These are phyloP conservation scores for Durotheca rogersii DNA, from an alignment of 495 filamentous ascomycete species.

Conservation along the genomic window DNA sequence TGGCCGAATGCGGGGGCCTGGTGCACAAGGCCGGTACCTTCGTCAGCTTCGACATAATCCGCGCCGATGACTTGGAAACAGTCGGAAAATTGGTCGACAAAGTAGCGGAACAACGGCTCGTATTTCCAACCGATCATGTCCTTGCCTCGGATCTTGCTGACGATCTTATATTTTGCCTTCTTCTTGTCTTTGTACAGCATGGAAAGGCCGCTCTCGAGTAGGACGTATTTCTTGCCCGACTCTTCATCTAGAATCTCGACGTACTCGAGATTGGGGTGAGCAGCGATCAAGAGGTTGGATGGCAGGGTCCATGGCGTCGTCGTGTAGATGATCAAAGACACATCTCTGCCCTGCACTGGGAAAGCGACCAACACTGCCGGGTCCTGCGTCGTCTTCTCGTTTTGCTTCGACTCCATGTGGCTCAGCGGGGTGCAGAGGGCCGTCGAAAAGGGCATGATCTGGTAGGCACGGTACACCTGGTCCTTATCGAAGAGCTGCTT, in stretches of 20 bases:
- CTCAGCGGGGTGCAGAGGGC: constrained; percentile 79
- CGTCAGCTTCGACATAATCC: constrained; percentile 86
- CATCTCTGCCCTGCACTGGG: constrained; percentile 23
- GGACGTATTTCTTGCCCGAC: constrained; percentile 80
- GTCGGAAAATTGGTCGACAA: constrained; percentile 91
- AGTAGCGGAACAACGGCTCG: constrained; percentile 88
- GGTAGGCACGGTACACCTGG: constrained; percentile 76
- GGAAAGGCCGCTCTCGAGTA: constrained; percentile 79
- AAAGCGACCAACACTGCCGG: constrained; percentile 29
- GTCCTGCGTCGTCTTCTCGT: constrained; percentile 42
- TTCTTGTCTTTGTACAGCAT: constrained; percentile 96
- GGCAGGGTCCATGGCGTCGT: constrained; percentile 97
- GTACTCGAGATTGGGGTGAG: constrained; percentile 90
- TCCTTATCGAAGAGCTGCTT: constrained; percentile 81
- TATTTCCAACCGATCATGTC: constrained; percentile 93
- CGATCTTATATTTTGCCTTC: constrained; percentile 91
- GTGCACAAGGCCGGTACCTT: constrained; percentile 94
- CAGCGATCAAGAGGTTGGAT: constrained; percentile 77
- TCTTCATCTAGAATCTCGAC: constrained; percentile 84
- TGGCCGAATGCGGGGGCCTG: constrained; percentile 95
- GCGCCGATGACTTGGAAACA: constrained; percentile 87
- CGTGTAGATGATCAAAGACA: constrained; percentile 48
- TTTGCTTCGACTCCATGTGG: constrained; percentile 85
- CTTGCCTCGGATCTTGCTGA: constrained; percentile 78
- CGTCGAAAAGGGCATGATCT: constrained; percentile 87